Evolutionary conservation across 345 rosid species (phyloP).

Genomic region (Arabidopsis arenosa): DNA sequence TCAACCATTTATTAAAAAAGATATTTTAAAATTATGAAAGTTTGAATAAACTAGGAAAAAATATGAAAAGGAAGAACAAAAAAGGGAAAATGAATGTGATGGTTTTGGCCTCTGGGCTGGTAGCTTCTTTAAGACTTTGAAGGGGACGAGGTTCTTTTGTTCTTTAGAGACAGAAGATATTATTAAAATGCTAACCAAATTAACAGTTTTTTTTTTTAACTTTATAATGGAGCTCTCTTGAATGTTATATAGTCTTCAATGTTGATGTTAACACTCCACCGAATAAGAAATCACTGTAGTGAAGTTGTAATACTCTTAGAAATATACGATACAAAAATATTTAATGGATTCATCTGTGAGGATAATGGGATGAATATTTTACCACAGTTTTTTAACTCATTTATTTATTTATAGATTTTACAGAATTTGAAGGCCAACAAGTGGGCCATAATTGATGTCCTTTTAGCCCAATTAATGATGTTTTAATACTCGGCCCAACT

Average conservation of each 20-base stretch:
- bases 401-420: not conserved
- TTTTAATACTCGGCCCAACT: not conserved
- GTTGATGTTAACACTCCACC: constrained; percentile 26
- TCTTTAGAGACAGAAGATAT: not conserved
- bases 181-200: not conserved
- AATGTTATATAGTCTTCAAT: not conserved
- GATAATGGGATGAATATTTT: not conserved
- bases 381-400: not conserved
- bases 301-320: too few relatives aligned
- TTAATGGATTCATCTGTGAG: too few relatives aligned
- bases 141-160: constrained; percentile 30
- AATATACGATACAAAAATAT: too few relatives aligned
- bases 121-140: constrained; percentile 11
- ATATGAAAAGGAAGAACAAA: not conserved
- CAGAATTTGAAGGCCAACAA: not conserved
- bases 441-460: not conserved
- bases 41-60: not conserved
- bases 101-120: constrained; percentile 10
- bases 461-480: not conserved
- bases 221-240: not conserved
- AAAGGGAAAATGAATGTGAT: constrained; percentile 17
- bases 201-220: not conserved
- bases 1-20: not conserved
- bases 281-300: not conserved
- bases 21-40: not conserved